Base-by-base conservation (phyloP, 352 stramenopile species). In the Thalassiosira ordinaria region DNA sequence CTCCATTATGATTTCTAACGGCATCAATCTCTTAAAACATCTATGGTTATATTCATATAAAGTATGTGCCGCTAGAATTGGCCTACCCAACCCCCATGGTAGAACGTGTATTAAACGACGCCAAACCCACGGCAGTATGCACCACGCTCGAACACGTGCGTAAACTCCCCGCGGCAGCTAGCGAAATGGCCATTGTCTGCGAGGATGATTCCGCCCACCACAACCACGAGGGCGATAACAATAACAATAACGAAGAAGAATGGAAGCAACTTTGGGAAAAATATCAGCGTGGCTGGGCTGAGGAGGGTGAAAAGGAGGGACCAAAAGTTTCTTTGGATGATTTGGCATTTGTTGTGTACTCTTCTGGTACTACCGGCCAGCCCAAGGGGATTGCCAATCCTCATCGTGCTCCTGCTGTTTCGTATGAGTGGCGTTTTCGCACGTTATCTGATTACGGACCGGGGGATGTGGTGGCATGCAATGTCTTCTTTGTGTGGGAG, bases 401-500 rank as follows among this genome's bases (percentile, higher is more conserved):
- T 11, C 96, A 98, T 80, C 93, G 96, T 29, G 95, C 95, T 26
- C 94, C 95, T 4, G 94, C 97, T 11, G 95, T 97, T 80, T 97
- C 95, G 13, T 98, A 98, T 80, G 62, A 96, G 57, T 97, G 95
- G 90, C 95, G 95, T 11, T 89, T 87, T n/a, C 87, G 94, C 55
- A 95, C 90, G 13, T 80, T 91, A 24, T 84, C 89, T 41, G 87
- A 96, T 39, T 92, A 97, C 29, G 87, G 29, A 16, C 39, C 67
- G 16, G 78, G 78, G 9, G 90, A 95, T 81, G 62, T 89, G n/a
- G 95, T 97, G 56, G 95, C 95, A 24, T 97, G 92, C 53, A 96
- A 97, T 72, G 95, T 98, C 18, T 98, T 98, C 78, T 98, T 98
- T 69, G 94, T 98, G 1, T 98, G 96, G 96, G 96, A 98, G 67